A percentile compares a stretch with the other conserved stretches of the same genome.
phyloP scores from a whole-genome alignment of 2,329 filamentous ascomycete genomes.

The Colletotrichum sp. region DNA sequence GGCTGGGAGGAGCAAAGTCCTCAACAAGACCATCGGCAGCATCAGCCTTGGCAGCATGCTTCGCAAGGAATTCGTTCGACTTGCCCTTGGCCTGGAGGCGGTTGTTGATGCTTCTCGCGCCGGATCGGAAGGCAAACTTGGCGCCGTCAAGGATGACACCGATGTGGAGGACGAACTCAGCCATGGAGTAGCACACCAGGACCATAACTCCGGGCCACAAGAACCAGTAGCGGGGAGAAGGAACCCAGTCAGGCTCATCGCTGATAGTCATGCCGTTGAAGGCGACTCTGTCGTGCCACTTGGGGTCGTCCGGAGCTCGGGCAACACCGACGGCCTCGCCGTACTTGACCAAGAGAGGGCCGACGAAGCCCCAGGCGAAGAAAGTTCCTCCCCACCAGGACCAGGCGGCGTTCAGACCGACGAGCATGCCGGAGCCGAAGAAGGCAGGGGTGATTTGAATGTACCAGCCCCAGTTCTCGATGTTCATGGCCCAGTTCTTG shows the following conservation, averaged over 20 bases:
- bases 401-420: slow-evolving; percentile 56
- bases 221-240: slow-evolving; percentile 47
- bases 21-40: slow-evolving; percentile 34
- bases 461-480: slow-evolving; percentile 68
- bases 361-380: slow-evolving; percentile 60
- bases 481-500: slow-evolving; percentile 51
- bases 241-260: slow-evolving; percentile 28
- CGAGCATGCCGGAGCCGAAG: slow-evolving; percentile 58
- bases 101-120: slow-evolving; percentile 33
- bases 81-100: slow-evolving; percentile 35
- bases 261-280: slow-evolving; percentile 36
- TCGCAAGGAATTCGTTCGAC: slow-evolving; percentile 34
- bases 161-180: slow-evolving; percentile 45
- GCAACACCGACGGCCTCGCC: slow-evolving; percentile 54
- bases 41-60: slow-evolving; percentile 39
- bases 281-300: slow-evolving; percentile 32
- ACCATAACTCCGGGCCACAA: slow-evolving; percentile 48
- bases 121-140: slow-evolving; percentile 36
- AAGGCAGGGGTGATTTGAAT: slow-evolving; percentile 65
- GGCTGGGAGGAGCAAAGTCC: slow-evolving; percentile 43
- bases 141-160: slow-evolving; percentile 38
- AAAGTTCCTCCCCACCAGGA: slow-evolving; percentile 64
- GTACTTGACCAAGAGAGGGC: slow-evolving; percentile 49
- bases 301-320: slow-evolving; percentile 15
- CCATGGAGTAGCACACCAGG: slow-evolving; percentile 42